Conservation (phyloP, 768 basidiomycete species). For the Coprinopsis cinerea region DNA sequence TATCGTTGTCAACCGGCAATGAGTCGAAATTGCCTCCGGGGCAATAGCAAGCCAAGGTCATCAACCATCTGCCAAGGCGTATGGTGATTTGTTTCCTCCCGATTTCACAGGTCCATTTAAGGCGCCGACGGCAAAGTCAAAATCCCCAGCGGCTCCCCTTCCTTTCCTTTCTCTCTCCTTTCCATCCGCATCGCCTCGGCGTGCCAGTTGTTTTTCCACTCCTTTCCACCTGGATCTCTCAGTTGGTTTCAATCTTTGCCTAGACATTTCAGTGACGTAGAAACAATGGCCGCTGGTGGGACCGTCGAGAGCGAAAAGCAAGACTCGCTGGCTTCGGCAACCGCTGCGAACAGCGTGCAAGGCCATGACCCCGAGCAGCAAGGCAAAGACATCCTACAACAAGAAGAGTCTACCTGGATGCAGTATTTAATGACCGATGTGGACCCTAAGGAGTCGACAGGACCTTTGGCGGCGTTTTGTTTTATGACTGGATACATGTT, state of each 20-base stretch:
- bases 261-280: neutral
- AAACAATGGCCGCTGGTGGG: neutral
- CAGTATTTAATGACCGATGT: slow-evolving; percentile 39
- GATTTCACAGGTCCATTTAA: neutral
- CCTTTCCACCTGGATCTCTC: neutral
- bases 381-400: neutral
- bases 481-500: slow-evolving; percentile 81
- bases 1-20: too few relatives aligned
- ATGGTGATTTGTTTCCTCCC: neutral
- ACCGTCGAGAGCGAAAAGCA: neutral
- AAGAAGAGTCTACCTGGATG: slow-evolving; percentile 34
- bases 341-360: neutral
- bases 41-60: too few relatives aligned
- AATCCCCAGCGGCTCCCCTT: neutral
- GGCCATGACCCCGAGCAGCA: slow-evolving; percentile 1
- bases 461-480: slow-evolving; percentile 56
- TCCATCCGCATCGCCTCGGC: neutral
- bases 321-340: neutral
- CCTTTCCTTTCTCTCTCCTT: neutral
- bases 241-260: neutral
- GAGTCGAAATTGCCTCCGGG: too few relatives aligned
- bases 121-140: neutral
- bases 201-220: neutral
- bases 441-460: slow-evolving; percentile 43
- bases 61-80: neutral